Base-by-base conservation (phyloP, 495 filamentous ascomycete genomes). In the Penicillium parvum region DNA sequence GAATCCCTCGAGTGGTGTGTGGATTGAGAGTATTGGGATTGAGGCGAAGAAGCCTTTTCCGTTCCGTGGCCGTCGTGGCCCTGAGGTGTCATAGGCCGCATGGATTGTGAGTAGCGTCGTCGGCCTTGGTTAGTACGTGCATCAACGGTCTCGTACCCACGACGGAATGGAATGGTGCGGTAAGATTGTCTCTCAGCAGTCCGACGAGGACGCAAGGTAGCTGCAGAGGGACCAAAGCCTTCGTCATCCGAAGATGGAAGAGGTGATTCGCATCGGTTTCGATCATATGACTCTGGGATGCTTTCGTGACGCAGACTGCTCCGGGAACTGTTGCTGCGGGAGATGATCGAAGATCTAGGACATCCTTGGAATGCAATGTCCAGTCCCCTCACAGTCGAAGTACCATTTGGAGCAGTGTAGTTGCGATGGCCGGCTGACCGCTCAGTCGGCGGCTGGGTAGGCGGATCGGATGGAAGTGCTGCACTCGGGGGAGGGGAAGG, bases 211-310 rank as follows among this genome's bases (percentile, higher is more conserved):
- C 44, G 42, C 10, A 39, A 15, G 5, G 23, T 20, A 1, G 43
- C 40, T 11, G 34, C 21, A 15, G 12, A 30, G 1, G 50, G 52
- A 15, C 55, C 51, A 16, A 61, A 57, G n/a, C 57, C 52, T 34
- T 73, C 69, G 8, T 73, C 69, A 25, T 73, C 69, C 0, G 69
- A 73, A 28, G 69, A 71, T 23, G 65, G 62, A 11, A 73, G 38
- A 3, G 69, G 63, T 1, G 60, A 68, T 18, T 69, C 61, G 4
- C 52, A 40, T n/a, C 45, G 53, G 32, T 15, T 21, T 14, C 39
- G 47, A 14, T 53, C 52, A n/a, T 52, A 37, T n/a, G 52, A 50
- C 22, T 57, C 48, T 2, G 47, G 49, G 18, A 52, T 45, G 15
- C 45, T 58, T 20, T 61, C 60, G 36, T 55, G 40, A 7, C 50